These are phyloP conservation scores for Keithomyces neogunnii DNA, from an alignment of 2,329 filamentous ascomycete genomes.

Conservation along the genomic window DNA sequence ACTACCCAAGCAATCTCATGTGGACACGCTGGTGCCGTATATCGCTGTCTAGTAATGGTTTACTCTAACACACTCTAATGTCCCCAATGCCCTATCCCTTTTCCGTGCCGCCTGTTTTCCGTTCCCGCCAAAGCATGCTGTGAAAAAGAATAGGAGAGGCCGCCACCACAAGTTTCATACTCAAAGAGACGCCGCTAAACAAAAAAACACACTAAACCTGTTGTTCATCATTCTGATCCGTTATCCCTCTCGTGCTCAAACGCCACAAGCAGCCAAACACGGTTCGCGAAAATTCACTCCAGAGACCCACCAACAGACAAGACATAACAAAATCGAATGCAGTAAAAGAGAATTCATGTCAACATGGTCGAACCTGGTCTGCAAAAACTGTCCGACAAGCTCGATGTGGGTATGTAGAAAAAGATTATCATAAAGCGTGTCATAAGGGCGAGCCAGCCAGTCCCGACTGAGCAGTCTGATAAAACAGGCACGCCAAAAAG, in stretches of 20 bases:
- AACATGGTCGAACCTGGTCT: background rate
- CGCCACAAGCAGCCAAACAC: background rate
- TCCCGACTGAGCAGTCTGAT: slow-evolving; percentile 8
- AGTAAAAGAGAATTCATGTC: background rate
- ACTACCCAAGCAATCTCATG: background rate
- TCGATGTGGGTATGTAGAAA: slow-evolving; percentile 19
- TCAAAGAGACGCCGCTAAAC: background rate
- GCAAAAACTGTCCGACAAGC: slow-evolving; percentile 14
- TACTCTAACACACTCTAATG: slow-evolving; percentile 7
- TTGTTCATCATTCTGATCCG: slow-evolving; percentile 1
- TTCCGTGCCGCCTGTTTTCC: background rate
- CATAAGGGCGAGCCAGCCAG: background rate
- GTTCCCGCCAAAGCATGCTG: background rate
- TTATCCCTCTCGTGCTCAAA: background rate
- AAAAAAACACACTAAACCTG: background rate
- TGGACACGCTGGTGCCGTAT: background rate
- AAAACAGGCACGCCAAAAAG: slow-evolving; percentile 5
- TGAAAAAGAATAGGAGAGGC: background rate
- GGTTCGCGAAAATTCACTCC: background rate
- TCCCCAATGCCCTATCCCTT: background rate
- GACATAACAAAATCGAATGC: background rate
- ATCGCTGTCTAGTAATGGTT: slow-evolving; percentile 1
- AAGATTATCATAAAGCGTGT: background rate
- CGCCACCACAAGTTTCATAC: background rate
- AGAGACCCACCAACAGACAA: background rate